A percentile compares a stretch with the other conserved stretches of the same genome.
These are phyloP conservation scores for Ehretia macrophylla DNA, from an alignment of 257 asterid species.

Conservation along the genomic window DNA sequence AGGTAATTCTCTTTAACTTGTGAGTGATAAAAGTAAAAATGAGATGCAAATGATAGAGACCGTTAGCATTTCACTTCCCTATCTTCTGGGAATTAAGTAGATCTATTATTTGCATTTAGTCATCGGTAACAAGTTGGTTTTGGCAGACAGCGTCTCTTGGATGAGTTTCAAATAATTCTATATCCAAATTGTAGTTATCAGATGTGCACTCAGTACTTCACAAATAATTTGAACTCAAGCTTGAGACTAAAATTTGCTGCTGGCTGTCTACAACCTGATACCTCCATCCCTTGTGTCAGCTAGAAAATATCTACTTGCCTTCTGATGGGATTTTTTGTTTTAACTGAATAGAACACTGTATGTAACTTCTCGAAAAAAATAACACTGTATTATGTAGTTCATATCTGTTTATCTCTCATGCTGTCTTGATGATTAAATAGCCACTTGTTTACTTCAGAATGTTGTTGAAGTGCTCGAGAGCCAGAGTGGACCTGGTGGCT, in stretches of 20 bases:
- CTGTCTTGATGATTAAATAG: slow-evolving; percentile 13
- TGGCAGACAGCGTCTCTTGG: not conserved
- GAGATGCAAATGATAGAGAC: not conserved
- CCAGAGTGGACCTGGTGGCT: slow-evolving; percentile 79
- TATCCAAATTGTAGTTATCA: not conserved
- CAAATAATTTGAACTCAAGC: no score
- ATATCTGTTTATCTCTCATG: slow-evolving; percentile 4
- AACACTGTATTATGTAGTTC: not conserved
- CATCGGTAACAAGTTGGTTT: not conserved
- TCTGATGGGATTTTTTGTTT: not conserved
- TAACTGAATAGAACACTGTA: not conserved
- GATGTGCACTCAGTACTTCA: not conserved
- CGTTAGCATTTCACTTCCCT: not conserved
- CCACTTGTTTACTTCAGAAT: slow-evolving; percentile 41
- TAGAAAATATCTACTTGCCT: not conserved
- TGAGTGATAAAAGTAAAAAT: not conserved
- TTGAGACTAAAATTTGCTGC: no score
- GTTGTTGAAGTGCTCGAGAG: slow-evolving; percentile 67
- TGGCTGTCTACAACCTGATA: no score
- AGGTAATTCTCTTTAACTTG: slow-evolving; percentile 35
- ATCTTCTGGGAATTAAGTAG: not conserved
- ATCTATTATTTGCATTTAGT: not conserved
- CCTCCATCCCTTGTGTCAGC: no score
- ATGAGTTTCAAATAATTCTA: no score
- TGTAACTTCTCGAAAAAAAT: no score